Base-by-base conservation (phyloP, 495 filamentous ascomycete genomes). In the Penicillium robsamsonii region DNA sequence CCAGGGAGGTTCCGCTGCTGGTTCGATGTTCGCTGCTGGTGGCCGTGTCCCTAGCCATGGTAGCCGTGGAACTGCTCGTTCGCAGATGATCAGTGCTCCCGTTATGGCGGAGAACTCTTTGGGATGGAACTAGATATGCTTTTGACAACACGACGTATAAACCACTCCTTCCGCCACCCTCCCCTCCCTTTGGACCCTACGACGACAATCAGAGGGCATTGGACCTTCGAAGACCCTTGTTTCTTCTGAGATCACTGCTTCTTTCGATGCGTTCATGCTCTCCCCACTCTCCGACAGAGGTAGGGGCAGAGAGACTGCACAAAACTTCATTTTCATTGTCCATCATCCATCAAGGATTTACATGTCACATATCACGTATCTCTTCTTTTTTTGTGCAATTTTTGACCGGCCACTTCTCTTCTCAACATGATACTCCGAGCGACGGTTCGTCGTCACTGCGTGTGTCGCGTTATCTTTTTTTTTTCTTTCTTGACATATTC, bases 81-180 rank as follows among this genome's bases (percentile, higher is more conserved):
- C 85, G 69, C 86, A 86, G 70, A 84, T 84, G 79, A 90, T 88
- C 67, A 87, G 82, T 68, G 87, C 87, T 47, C 94, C 94, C 4
- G 89, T 98, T 56, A 95, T 93, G 80, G 90, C 92, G 41, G 94
- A 96, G 79, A 98, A 98, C 78, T 96, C 91, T 50, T 83, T 98
- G 58, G 94, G 94, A 59, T 98, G 94, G 94, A 97, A 96, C 77
- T 98, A 83, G 83, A 75, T 22, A 46, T 12, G 18, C 20, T 53
- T 63, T 58, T 62, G 47, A 58, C 17, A 50, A 38, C 27, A 29
- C 42, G 42, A 49, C 40, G 37, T 44, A 51, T 33, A 22, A n/a
- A 55, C 45, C n/a, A n/a, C 41, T 18, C 33, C 43, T 55, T 31
- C 30, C 40, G 25, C 31, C 33, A 40, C 7, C 40, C 33, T 25